Percentiles rank a stretch among this genome's conserved stretches.
Evolutionary conservation across 331 rosid species (phyloP).

Genomic region (Quercus lobata): DNA sequence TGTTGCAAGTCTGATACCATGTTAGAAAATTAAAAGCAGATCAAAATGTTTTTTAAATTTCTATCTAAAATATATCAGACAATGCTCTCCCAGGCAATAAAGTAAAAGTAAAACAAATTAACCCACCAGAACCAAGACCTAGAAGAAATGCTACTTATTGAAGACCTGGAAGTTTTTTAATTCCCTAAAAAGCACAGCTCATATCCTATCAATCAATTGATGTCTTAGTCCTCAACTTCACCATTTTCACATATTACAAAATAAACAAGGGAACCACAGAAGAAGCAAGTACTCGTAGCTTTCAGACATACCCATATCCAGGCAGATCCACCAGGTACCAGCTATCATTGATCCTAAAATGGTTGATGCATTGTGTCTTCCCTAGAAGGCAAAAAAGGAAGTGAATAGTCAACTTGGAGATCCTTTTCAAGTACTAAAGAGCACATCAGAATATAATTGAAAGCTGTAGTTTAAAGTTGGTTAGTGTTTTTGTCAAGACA

Average conservation of each 20-base stretch:
- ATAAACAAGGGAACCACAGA: not conserved
- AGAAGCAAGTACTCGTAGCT: not conserved
- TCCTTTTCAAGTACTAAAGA: not conserved
- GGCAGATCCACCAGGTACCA: slow-evolving; percentile 99
- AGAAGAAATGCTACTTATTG: not conserved
- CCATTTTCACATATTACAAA: not conserved
- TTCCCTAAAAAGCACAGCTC: slow-evolving; percentile 8
- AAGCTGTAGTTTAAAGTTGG: not conserved
- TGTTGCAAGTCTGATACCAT: not conserved
- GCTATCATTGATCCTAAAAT: slow-evolving; percentile 83
- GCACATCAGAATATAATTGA: not conserved
- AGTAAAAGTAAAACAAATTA: not conserved
- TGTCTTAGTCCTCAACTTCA: not conserved
- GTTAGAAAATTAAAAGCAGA: not conserved
- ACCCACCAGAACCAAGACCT: slow-evolving; percentile 4
- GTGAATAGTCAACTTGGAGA: not conserved
- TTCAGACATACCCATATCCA: slow-evolving; percentile 80
- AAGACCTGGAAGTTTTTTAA: not conserved
- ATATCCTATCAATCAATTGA: not conserved
- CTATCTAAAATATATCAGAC: not conserved
- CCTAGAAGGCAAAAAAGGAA: slow-evolving; percentile 39
- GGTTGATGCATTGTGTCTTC: slow-evolving; percentile 96
- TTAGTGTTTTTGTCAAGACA: not conserved
- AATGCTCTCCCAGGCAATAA: not conserved
- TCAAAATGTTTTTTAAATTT: not conserved